Base-by-base conservation (phyloP, 2,329 filamentous ascomycete species). In the Incumbomyces delicatus region DNA sequence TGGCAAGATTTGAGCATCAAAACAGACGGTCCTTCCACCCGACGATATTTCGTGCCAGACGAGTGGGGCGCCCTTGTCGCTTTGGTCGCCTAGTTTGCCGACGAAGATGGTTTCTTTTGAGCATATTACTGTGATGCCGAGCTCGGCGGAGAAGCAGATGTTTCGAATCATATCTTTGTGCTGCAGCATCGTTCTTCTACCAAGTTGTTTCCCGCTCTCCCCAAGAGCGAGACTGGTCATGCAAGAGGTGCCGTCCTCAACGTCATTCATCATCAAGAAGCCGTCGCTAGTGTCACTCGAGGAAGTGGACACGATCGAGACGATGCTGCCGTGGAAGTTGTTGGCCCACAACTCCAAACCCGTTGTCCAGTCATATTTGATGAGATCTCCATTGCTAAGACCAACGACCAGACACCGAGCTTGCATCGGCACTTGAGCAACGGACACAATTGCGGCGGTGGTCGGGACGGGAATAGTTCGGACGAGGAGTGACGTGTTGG, bases 401-500 rank as follows among this genome's bases (percentile, higher is more conserved):
- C 74, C 71, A 35, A 78, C 66, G 53, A 77, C 76, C 6, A 81
- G 58, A 57, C 76, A 63, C 50, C 71, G 56, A 62, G 79, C 42
- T 20, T 44, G 30, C 8, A 8, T n/a, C 17, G 16, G 41, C 30
- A 38, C 27, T 16, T 45, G 54, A 16, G 69, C 67, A 57, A 73
- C 79, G 18, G 70, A 69, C 17, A 70, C 65, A 17, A 82, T 66
- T 10, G 60, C 63, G 17, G 70, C 63, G 57, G 65, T 60, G 55
- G 70, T 54, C n/a, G 66, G 63, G 22, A 82, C 68, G 11, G 76
- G 68, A 41, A 95, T 81, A 47, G 80, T 78, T 55, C 87, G 81
- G 38, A 87, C 72, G 17, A 94, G 77, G 41, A 94, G 76, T 1
- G 92, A 96, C 46, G 87, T 88, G 53, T 78, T 72, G 27, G 86